phyloP scores from a whole-genome alignment of 1,284 basidiomycete species.

The Thecaphora thlaspeos region DNA sequence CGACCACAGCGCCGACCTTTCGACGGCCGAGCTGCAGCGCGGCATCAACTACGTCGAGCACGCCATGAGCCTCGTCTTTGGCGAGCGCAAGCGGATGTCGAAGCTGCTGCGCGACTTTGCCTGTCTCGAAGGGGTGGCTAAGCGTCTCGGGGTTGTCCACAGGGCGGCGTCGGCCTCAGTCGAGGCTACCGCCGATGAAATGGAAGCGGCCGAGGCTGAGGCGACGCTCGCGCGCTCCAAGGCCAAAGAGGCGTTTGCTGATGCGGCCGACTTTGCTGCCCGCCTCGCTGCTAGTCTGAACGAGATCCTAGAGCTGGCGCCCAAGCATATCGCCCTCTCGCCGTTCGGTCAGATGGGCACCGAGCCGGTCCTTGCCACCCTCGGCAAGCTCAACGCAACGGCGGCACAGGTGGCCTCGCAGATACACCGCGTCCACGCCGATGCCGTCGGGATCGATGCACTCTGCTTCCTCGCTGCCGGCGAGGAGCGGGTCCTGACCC shows the following conservation, averaged over 20 bases:
- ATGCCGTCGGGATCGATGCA: no score
- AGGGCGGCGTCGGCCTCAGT: no score
- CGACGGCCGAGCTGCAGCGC: conserved; percentile 78
- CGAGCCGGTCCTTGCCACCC: background rate
- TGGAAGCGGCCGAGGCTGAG: no score
- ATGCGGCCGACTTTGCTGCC: conserved; percentile 18
- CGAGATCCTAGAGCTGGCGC: conserved; percentile 19
- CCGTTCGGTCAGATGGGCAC: conserved; percentile 7
- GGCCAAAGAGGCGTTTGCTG: conserved; percentile 9
- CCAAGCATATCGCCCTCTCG: conserved; percentile 17
- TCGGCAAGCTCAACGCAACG: background rate
- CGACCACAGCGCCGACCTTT: conserved; percentile 76
- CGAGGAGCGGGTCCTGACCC: background rate
- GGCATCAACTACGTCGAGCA: conserved; percentile 79
- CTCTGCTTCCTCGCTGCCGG: background rate
- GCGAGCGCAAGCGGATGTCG: conserved; percentile 29
- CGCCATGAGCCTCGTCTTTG: conserved; percentile 55
- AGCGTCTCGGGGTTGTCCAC: conserved; percentile 11
- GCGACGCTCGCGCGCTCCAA: background rate
- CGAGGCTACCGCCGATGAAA: no score
- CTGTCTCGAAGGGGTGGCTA: conserved; percentile 11
- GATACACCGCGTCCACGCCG: conserved; percentile 2
- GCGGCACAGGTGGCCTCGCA: conserved; percentile 3
- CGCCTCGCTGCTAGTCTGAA: conserved; percentile 16
- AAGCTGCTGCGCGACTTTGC: conserved; percentile 14